A percentile compares a stretch with the other conserved stretches of the same genome.
phyloP scores from a whole-genome alignment of 176 grass and related monocot genomes.

The Carex littledalei region DNA sequence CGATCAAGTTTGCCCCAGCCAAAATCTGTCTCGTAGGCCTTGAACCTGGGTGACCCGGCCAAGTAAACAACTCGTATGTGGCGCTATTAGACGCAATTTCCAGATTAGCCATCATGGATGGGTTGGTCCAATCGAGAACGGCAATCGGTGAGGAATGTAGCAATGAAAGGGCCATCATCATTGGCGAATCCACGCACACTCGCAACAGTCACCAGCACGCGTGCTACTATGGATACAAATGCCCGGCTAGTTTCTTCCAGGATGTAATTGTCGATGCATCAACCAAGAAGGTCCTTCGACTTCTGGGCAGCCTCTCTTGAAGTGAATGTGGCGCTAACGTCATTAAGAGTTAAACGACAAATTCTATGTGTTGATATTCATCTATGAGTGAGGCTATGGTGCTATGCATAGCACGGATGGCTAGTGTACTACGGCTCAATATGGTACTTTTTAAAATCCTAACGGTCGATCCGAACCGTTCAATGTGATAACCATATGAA shows the following conservation, averaged over 20 bases:
- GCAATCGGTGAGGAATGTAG: background rate
- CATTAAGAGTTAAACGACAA: too few species aligned
- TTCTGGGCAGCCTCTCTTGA: too few species aligned
- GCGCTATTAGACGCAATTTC: background rate
- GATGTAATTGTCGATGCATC: too few species aligned
- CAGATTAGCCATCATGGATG: background rate
- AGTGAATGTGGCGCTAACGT: too few species aligned
- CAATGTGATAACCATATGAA: too few species aligned
- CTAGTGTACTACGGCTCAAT: too few species aligned
- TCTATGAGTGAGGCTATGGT: too few species aligned
- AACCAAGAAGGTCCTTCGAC: too few species aligned
- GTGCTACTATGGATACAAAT: constrained; percentile 1
- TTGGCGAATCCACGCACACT: background rate
- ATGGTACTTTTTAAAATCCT: too few species aligned
- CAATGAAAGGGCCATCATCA: constrained; percentile 13
- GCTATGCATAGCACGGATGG: too few species aligned
- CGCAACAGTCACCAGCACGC: background rate
- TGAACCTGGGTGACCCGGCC: background rate
- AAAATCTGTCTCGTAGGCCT: constrained; percentile 5
- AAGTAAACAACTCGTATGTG: background rate
- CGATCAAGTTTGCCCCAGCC: constrained; percentile 11
- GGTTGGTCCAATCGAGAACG: background rate
- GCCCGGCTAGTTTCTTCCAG: background rate
- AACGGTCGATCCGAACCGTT: too few species aligned
- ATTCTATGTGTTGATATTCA: too few species aligned